Evolutionary conservation across 1,284 basidiomycete genomes (phyloP).

Genomic region (Waitea zeae): DNA sequence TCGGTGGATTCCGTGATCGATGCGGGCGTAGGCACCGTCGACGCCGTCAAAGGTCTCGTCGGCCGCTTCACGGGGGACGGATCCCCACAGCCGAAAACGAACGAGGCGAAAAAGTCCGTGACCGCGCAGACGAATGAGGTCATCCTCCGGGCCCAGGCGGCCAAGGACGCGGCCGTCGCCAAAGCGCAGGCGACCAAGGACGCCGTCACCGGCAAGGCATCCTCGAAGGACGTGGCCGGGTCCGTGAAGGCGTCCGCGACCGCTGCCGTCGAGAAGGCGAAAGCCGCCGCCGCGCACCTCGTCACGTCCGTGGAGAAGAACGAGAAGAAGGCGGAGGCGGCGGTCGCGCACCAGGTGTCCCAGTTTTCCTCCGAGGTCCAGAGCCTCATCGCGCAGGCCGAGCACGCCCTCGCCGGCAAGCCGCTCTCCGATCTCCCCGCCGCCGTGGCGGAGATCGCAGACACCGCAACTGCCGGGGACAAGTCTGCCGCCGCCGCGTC

Average conservation of each 20-base stretch:
- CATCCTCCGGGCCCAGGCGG: conserved; percentile 9
- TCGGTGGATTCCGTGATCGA: conserved; percentile 42
- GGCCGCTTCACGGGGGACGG: conserved; percentile 16
- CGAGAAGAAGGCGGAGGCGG: conserved; percentile 22
- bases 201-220: conserved; percentile 7
- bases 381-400: conserved; percentile 49
- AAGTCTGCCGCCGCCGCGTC: conserved; percentile 13
- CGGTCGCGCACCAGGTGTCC: conserved; percentile 26
- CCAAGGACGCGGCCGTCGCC: conserved; percentile 12
- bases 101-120: no score
- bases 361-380: conserved; percentile 45
- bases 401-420: conserved; percentile 42
- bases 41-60: conserved; percentile 17
- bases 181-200: conserved; percentile 19
- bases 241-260: conserved; percentile 32
- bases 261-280: conserved; percentile 19
- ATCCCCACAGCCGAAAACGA: background rate
- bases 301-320: conserved; percentile 5
- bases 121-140: no score
- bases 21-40: conserved; percentile 31
- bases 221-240: conserved; percentile 21
- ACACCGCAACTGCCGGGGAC: conserved; percentile 15
- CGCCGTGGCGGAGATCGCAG: no score
- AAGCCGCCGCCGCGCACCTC: background rate
- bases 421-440: conserved; percentile 12